phyloP scores from a whole-genome alignment of 257 asterid genomes.

The Hygrophila difformis region DNA sequence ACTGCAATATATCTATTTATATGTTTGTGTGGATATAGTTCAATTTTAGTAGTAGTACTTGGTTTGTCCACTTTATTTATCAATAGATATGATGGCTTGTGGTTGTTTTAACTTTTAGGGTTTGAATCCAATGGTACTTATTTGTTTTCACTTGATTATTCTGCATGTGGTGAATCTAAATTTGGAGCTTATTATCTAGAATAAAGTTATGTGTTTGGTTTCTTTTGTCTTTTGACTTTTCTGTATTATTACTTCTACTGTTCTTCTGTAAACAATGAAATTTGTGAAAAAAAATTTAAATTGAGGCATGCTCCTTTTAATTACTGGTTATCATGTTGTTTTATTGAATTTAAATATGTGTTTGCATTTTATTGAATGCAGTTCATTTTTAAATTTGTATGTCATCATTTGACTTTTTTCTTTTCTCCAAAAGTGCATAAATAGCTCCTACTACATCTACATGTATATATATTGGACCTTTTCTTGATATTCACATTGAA shows the following conservation, averaged over 20 bases:
- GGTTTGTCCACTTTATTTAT: neutral
- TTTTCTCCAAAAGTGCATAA: too few species aligned
- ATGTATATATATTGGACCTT: neutral
- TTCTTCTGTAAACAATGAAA: slow-evolving; percentile 2
- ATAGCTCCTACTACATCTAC: neutral
- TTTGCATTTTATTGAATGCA: too few species aligned
- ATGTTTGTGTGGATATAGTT: slow-evolving; percentile 3
- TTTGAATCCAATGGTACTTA: neutral
- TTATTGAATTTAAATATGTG: too few species aligned
- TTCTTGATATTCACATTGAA: slow-evolving; percentile 9
- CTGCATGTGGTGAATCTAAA: slow-evolving; percentile 10
- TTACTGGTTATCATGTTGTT: neutral
- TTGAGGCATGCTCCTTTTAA: neutral
- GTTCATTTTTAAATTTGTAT: too few species aligned
- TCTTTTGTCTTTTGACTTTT: neutral
- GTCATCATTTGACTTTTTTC: too few species aligned
- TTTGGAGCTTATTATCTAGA: neutral
- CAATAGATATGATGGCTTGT: neutral
- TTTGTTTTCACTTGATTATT: slow-evolving; percentile 1
- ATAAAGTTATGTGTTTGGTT: slow-evolving; percentile 6
- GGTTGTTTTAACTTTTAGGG: slow-evolving; percentile 1
- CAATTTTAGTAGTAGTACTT: neutral
- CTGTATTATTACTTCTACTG: too few species aligned
- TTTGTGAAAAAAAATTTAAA: slow-evolving; percentile 2
- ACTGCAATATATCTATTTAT: too few species aligned